phyloP scores from a whole-genome alignment of 2,329 filamentous ascomycete species.

The Epichloe hybrida region DNA sequence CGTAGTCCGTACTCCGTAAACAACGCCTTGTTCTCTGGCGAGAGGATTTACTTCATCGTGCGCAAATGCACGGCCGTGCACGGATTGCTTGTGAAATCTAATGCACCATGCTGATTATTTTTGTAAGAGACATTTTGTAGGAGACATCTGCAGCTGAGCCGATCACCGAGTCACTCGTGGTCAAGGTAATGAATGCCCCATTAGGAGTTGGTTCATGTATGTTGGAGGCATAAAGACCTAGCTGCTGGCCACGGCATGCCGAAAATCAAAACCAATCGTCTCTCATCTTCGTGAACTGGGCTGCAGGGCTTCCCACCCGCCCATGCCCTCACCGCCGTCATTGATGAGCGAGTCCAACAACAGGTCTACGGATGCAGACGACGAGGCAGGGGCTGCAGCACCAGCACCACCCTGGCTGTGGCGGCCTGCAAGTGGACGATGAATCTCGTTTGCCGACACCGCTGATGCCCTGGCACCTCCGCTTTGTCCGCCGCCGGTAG shows the following conservation, averaged over 20 bases:
- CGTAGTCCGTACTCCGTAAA: no score
- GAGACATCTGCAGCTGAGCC: no score
- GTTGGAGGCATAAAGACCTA: neutral
- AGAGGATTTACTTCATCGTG: no score
- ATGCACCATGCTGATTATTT: no score
- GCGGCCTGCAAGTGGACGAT: constrained; percentile 1
- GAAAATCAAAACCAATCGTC: neutral
- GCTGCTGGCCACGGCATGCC: no score
- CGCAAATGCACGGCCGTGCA: no score
- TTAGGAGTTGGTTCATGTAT: no score
- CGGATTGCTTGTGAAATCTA: no score
- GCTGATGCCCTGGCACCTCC: constrained; percentile 9
- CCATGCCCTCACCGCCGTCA: constrained; percentile 32
- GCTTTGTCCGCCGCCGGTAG: constrained; percentile 8
- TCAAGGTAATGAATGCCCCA: no score
- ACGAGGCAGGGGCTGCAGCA: neutral
- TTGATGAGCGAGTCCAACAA: constrained; percentile 38
- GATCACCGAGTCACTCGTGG: no score
- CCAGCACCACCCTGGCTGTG: constrained; percentile 1
- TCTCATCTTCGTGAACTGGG: constrained; percentile 22
- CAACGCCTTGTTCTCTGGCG: no score
- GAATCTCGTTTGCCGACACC: constrained; percentile 3
- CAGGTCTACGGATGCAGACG: constrained; percentile 18
- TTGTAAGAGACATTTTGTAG: no score
- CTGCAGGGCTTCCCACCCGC: constrained; percentile 43